Evolutionary conservation across 108 stramenopile species (phyloP).

Genomic region (Epipyxis sp.): DNA sequence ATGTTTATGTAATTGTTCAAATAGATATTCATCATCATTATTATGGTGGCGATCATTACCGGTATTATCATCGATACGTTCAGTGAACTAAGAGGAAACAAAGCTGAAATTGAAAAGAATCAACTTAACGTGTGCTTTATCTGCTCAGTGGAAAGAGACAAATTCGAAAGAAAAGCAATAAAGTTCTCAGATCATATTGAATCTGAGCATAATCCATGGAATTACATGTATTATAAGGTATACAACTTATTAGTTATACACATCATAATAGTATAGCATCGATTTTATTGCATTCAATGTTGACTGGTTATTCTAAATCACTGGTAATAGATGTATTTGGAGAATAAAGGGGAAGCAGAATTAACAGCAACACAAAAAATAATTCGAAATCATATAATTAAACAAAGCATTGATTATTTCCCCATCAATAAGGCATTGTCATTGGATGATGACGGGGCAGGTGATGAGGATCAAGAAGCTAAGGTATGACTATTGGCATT

Average conservation of each 20-base stretch:
- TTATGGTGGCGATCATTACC: constrained; percentile 18
- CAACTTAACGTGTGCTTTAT: constrained; percentile 8
- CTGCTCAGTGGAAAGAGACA: not conserved
- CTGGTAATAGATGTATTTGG: constrained; percentile 27
- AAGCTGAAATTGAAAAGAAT: not conserved
- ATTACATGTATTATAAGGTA: constrained; percentile 18
- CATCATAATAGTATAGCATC: no score
- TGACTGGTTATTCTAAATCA: no score
- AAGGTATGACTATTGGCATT: no score
- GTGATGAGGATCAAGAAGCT: not conserved
- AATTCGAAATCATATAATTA: not conserved
- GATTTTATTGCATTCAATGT: no score
- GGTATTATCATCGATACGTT: constrained; percentile 29
- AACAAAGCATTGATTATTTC: constrained; percentile 3
- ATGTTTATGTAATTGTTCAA: no score
- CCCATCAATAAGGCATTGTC: not conserved
- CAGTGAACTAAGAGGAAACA: not conserved
- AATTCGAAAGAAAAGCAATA: not conserved
- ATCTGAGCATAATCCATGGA: not conserved
- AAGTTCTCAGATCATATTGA: constrained; percentile 21
- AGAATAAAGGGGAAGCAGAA: not conserved
- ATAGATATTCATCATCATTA: constrained; percentile 12
- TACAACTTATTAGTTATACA: no score
- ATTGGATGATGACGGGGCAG: not conserved
- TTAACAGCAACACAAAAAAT: not conserved